Conservation (phyloP, 306 rosid genomes). For the Erythrophleum fordii region DNA sequence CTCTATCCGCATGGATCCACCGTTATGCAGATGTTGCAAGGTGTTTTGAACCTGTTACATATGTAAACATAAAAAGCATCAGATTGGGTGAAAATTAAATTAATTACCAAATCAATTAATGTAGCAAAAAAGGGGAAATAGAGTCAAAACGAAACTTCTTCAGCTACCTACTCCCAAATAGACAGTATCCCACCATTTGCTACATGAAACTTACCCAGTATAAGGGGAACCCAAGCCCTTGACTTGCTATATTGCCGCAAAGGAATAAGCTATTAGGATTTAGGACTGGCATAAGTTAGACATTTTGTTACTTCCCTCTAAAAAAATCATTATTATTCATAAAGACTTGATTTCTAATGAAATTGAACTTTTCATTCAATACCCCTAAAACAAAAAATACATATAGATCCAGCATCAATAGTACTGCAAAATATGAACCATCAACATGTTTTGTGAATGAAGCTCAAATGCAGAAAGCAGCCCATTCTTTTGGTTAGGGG, state of each 20-base stretch:
- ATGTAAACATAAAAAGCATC: not conserved
- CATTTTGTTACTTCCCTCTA: not conserved
- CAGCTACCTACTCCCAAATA: not conserved
- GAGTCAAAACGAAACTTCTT: not conserved
- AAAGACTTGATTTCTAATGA: not conserved
- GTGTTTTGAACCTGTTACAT: slow-evolving; percentile 12
- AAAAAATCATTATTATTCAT: not conserved
- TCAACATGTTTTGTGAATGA: not conserved
- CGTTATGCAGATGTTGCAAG: not conserved
- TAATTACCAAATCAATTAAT: not conserved
- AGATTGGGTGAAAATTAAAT: not conserved
- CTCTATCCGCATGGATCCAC: not conserved
- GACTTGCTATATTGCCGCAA: not conserved
- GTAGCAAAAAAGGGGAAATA: not conserved
- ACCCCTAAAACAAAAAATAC: not conserved
- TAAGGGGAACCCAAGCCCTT: not conserved
- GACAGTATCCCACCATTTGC: not conserved
- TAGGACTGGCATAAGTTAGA: not conserved
- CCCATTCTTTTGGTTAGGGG: not conserved
- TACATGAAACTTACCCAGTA: not conserved
- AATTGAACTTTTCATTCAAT: not conserved
- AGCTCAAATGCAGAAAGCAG: not conserved
- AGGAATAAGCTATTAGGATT: not conserved
- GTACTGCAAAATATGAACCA: not conserved
- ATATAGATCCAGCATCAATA: not conserved